A percentile compares a stretch with the other conserved stretches of the same genome.
phyloP scores from a whole-genome alignment of 2,329 filamentous ascomycete genomes.

The Aspergillus floridensis region DNA sequence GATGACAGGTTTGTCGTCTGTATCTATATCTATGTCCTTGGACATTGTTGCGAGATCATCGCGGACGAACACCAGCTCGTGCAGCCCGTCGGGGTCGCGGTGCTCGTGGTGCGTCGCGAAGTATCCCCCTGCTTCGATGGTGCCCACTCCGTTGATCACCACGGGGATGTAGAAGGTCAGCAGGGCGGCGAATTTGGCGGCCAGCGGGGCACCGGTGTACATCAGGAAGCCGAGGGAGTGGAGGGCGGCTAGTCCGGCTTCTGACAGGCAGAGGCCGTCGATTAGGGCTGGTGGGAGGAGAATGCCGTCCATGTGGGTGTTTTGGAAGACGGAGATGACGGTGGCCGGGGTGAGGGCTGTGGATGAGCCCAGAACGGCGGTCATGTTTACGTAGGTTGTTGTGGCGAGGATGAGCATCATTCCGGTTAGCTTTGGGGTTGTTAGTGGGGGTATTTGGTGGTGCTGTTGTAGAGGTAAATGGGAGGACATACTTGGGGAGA shows the following conservation, averaged over 20 bases:
- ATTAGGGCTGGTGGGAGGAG: slow-evolving; percentile 23
- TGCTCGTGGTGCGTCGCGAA: slow-evolving; percentile 12
- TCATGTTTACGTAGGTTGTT: slow-evolving; percentile 16
- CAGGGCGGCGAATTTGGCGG: slow-evolving; percentile 24
- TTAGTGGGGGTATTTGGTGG: neutral
- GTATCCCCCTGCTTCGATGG: slow-evolving; percentile 22
- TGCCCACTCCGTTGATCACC: slow-evolving; percentile 24
- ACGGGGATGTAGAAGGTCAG: slow-evolving; percentile 11
- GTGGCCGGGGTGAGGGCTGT: slow-evolving; percentile 9
- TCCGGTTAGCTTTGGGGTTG: slow-evolving; percentile 16
- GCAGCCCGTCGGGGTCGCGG: slow-evolving; percentile 13
- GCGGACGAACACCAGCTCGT: slow-evolving; percentile 25
- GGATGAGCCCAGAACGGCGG: slow-evolving; percentile 20
- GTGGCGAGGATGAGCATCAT: slow-evolving; percentile 19
- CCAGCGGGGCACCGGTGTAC: slow-evolving; percentile 26
- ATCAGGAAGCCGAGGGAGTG: slow-evolving; percentile 15
- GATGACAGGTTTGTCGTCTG: slow-evolving; percentile 9
- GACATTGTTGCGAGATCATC: neutral
- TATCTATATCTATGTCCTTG: too few relatives aligned
- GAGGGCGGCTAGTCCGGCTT: slow-evolving; percentile 16
- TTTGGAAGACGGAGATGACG: slow-evolving; percentile 18
- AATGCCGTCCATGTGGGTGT: slow-evolving; percentile 16
- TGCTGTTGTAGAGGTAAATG: neutral
- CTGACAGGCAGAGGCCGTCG: slow-evolving; percentile 19
- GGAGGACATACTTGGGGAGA: slow-evolving; percentile 20